These are phyloP conservation scores for Abrus pulchellus DNA, from an alignment of 306 rosid genomes.

Conservation along the genomic window DNA sequence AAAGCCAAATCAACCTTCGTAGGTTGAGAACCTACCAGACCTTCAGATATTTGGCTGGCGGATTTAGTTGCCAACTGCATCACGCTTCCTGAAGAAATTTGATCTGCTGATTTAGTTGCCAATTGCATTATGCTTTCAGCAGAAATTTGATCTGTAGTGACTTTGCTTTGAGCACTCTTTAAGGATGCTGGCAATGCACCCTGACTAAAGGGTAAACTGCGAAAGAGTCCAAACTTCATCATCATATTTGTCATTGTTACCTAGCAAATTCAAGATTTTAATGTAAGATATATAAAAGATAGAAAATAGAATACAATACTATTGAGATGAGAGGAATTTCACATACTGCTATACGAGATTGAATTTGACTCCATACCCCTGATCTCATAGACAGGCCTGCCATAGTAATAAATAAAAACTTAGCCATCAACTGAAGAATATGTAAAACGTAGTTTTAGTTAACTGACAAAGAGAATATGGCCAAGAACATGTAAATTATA, in stretches of 20 bases:
- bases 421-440: constrained; percentile 20
- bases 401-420: constrained; percentile 20
- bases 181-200: constrained; percentile 62
- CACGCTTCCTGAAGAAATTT: constrained; percentile 49
- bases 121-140: constrained; percentile 57
- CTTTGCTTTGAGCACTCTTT: constrained; percentile 56
- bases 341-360: constrained; percentile 67
- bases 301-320: constrained; percentile 8
- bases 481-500: background rate
- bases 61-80: constrained; percentile 56
- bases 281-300: constrained; percentile 35
- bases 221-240: constrained; percentile 66
- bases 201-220: constrained; percentile 57
- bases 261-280: constrained; percentile 55
- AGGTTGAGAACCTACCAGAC: constrained; percentile 56
- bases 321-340: constrained; percentile 19
- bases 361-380: constrained; percentile 66
- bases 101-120: constrained; percentile 56
- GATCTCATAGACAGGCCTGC: constrained; percentile 79
- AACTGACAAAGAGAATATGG: background rate
- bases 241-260: constrained; percentile 69
- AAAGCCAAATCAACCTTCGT: constrained; percentile 47
- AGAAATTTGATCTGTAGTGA: constrained; percentile 54
- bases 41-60: constrained; percentile 48
- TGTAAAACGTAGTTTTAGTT: background rate